Evolutionary conservation across 2,329 filamentous ascomycete species (phyloP).

Genomic region (Fusarium heterosporum): DNA sequence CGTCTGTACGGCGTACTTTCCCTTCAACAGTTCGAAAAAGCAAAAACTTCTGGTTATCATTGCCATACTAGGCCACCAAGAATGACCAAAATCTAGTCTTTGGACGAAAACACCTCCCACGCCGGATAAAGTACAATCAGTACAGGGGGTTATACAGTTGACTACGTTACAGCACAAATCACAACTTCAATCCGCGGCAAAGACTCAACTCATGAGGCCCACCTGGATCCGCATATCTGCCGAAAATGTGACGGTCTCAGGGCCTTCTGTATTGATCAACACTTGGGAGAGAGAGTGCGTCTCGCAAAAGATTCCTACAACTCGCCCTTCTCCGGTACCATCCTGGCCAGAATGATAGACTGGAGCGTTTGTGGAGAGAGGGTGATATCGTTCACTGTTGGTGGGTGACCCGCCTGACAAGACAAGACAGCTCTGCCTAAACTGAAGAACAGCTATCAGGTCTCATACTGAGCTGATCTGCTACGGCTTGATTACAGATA

Average conservation of each 20-base stretch:
- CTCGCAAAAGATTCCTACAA: slow-evolving; percentile 32
- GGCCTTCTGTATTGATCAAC: slow-evolving; percentile 38
- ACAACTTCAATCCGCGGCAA: not conserved
- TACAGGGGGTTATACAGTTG: not conserved
- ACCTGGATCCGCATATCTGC: slow-evolving; percentile 37
- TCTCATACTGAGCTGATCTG: slow-evolving; percentile 28
- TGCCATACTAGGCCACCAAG: not conserved
- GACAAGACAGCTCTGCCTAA: slow-evolving; percentile 1
- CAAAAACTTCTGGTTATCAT: slow-evolving; percentile 10
- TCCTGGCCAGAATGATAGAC: not conserved
- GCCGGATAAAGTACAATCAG: too few species aligned
- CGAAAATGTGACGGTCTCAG: slow-evolving; percentile 26
- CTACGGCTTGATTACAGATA: slow-evolving; percentile 27
- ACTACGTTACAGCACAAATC: not conserved
- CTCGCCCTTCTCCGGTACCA: not conserved
- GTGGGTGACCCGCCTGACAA: not conserved
- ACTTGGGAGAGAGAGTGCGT: slow-evolving; percentile 33
- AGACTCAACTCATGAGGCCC: slow-evolving; percentile 21
- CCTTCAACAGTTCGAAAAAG: slow-evolving; percentile 9
- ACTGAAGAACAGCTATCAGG: slow-evolving; percentile 18
- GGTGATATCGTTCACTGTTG: not conserved
- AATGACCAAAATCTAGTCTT: not conserved
- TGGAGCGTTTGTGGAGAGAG: not conserved
- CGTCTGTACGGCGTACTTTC: not conserved
- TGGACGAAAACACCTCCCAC: too few species aligned